Percentiles rank a stretch among this genome's conserved stretches.
These are phyloP conservation scores for Calvatia gigantea DNA, from an alignment of 768 basidiomycete species.

Conservation along the genomic window DNA sequence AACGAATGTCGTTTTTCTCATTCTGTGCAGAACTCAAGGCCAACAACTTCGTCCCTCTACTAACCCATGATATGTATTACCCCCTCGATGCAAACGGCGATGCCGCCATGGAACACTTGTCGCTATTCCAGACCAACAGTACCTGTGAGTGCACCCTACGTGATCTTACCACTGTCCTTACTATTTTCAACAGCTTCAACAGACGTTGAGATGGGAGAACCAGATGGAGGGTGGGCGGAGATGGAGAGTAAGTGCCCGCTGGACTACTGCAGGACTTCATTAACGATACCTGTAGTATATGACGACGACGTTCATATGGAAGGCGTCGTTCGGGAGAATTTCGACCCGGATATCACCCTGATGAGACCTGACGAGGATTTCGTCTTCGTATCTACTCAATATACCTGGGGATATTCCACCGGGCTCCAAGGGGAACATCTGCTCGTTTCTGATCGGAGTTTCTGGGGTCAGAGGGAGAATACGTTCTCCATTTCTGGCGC, in stretches of 20 bases:
- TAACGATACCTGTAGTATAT: background rate
- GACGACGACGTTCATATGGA: background rate
- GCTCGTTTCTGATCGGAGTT: too few relatives aligned
- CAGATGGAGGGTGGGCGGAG: slow-evolving; percentile 1
- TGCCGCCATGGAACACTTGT: background rate
- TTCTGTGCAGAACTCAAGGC: background rate
- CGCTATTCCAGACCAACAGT: background rate
- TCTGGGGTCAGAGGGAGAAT: too few relatives aligned
- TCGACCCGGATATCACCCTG: background rate
- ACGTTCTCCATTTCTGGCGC: too few relatives aligned
- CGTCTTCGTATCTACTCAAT: too few relatives aligned
- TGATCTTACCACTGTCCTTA: background rate
- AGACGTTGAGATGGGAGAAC: slow-evolving; percentile 1
- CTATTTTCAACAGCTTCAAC: background rate
- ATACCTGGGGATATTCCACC: too few relatives aligned
- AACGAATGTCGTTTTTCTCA: background rate
- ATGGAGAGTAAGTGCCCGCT: background rate
- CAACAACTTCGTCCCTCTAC: background rate
- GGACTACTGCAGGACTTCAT: background rate
- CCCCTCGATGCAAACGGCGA: background rate
- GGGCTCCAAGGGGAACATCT: too few relatives aligned
- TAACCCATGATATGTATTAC: background rate
- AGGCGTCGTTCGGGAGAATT: background rate
- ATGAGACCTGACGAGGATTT: background rate
- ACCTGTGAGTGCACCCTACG: background rate